phyloP scores from a whole-genome alignment of 257 asterid species.

The Petunia axillaris region DNA sequence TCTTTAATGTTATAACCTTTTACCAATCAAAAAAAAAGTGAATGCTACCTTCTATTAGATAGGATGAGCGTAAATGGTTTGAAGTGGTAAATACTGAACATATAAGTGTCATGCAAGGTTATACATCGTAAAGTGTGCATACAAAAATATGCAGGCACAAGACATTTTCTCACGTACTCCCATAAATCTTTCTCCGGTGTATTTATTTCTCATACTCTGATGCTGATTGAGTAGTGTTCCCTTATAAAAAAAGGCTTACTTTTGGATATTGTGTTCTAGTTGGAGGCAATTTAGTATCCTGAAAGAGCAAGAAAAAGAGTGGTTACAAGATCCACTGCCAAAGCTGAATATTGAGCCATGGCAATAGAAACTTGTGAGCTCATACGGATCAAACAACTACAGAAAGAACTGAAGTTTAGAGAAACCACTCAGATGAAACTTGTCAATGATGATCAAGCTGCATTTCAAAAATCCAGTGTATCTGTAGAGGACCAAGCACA shows the following conservation, averaged over 20 bases:
- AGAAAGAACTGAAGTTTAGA: neutral
- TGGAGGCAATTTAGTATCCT: neutral
- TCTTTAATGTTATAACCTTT: no score
- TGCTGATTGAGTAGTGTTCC: neutral
- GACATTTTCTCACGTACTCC: neutral
- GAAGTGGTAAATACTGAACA: neutral
- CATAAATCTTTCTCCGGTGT: neutral
- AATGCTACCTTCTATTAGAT: constrained; percentile 10
- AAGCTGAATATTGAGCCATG: neutral
- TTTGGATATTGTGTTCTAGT: neutral
- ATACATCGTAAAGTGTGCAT: constrained; percentile 20
- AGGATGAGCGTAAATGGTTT: neutral
- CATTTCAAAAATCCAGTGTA: neutral
- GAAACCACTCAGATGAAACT: neutral
- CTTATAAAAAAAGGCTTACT: neutral
- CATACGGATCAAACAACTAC: constrained; percentile 1
- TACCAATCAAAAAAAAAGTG: neutral
- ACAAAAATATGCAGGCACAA: neutral
- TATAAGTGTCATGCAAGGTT: constrained; percentile 2
- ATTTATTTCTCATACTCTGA: neutral
- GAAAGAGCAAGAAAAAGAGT: neutral
- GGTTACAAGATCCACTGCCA: neutral
- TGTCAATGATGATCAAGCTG: constrained; percentile 11
- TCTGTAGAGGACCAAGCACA: neutral
- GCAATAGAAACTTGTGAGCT: neutral